phyloP scores from a whole-genome alignment of 129 eudicot genomes.

The Centrapalus pauciflorus region DNA sequence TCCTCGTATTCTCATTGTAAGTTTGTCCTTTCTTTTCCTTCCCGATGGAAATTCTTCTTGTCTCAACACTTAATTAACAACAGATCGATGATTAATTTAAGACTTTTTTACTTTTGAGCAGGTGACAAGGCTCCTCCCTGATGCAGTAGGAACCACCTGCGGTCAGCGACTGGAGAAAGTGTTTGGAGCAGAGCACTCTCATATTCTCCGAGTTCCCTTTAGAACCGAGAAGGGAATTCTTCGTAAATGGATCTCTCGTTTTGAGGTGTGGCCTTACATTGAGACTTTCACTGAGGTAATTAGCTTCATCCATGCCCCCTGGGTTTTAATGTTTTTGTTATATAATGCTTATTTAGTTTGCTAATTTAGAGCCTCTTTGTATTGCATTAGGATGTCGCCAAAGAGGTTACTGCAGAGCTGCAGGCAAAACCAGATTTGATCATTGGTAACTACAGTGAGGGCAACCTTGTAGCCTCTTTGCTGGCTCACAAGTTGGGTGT shows the following conservation, averaged over 20 bases:
- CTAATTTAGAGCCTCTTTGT: not conserved
- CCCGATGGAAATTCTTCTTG: not conserved
- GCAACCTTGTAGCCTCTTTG: conserved; percentile 86
- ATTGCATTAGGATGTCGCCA: conserved; percentile 62
- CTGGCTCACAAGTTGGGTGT: conserved; percentile 90
- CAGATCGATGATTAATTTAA: not conserved
- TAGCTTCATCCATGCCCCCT: not conserved
- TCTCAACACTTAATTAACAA: no score
- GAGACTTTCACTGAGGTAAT: conserved; percentile 83
- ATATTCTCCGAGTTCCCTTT: conserved; percentile 89
- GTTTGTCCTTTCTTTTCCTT: not conserved
- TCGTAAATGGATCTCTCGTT: conserved; percentile 96
- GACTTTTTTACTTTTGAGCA: conserved; percentile 13
- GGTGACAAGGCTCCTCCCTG: conserved; percentile 94
- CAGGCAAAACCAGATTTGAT: conserved; percentile 86
- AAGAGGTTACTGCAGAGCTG: conserved; percentile 70
- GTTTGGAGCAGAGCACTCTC: conserved; percentile 80
- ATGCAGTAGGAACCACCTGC: conserved; percentile 97
- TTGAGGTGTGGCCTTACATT: conserved; percentile 98
- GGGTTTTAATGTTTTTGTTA: not conserved
- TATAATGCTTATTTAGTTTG: not conserved
- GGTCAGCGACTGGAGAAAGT: conserved; percentile 94
- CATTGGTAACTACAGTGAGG: conserved; percentile 93
- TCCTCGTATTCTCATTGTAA: conserved; percentile 90
- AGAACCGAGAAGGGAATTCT: conserved; percentile 93